These are phyloP conservation scores for Paxillus ammoniavirescens DNA, from an alignment of 768 basidiomycete genomes.

Conservation along the genomic window DNA sequence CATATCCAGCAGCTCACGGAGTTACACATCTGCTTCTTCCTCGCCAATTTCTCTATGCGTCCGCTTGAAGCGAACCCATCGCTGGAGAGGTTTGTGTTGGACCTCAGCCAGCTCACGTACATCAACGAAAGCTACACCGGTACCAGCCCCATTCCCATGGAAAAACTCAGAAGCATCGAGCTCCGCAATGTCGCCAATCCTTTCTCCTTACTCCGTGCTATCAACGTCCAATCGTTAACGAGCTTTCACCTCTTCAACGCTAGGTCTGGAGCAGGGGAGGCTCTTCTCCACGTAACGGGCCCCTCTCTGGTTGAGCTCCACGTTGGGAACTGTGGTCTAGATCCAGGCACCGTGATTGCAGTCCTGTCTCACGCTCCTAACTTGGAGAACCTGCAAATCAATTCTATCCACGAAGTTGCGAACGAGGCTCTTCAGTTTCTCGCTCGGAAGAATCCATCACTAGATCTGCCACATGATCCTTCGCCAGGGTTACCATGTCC, in stretches of 20 bases:
- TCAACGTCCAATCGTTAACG: constrained; percentile 32
- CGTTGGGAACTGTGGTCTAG: constrained; percentile 34
- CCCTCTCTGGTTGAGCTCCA: constrained; percentile 40
- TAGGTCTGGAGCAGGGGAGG: constrained; percentile 12
- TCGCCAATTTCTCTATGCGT: constrained; percentile 4
- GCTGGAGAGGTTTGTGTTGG: constrained; percentile 24
- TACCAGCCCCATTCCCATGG: constrained; percentile 16
- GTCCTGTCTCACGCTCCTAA: constrained; percentile 34
- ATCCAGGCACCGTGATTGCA: constrained; percentile 25
- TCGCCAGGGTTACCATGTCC: constrained; percentile 39
- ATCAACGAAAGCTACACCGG: neutral
- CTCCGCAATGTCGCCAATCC: constrained; percentile 16
- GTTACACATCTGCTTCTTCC: constrained; percentile 5
- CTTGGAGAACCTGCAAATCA: constrained; percentile 46
- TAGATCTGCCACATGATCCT: neutral
- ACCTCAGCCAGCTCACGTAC: neutral
- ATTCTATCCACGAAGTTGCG: constrained; percentile 30
- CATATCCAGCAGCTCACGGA: constrained; percentile 22
- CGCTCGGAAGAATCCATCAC: constrained; percentile 19
- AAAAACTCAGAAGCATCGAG: constrained; percentile 38
- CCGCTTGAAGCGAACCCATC: constrained; percentile 21
- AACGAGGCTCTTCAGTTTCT: constrained; percentile 45
- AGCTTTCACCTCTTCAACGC: constrained; percentile 16
- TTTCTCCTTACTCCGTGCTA: constrained; percentile 11
- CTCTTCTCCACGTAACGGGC: constrained; percentile 23